Evolutionary conservation across 164 flowering plant genomes (phyloP).

Genomic region (Liriodendron chinense): DNA sequence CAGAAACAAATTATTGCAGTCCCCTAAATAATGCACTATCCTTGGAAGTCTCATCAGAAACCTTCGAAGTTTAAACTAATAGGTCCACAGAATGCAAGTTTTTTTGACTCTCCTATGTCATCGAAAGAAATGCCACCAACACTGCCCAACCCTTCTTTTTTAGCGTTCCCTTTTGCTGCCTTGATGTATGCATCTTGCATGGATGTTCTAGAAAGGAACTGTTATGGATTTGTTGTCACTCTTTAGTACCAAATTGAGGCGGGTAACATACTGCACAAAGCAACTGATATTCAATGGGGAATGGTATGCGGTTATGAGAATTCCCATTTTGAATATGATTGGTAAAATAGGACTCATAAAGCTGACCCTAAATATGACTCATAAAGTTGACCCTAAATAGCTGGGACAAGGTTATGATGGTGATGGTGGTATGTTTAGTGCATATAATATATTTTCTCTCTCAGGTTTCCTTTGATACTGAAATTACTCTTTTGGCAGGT

Average conservation of each 20-base stretch:
- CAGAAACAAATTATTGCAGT: neutral
- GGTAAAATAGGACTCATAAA: neutral
- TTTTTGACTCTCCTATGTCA: neutral
- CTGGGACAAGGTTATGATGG: too few relatives aligned
- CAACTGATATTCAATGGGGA: neutral
- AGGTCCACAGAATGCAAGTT: neutral
- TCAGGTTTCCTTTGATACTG: neutral
- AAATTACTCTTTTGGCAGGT: constrained; percentile 16
- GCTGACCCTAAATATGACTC: too few relatives aligned
- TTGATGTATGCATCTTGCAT: too few relatives aligned
- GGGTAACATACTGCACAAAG: neutral
- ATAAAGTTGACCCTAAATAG: too few relatives aligned
- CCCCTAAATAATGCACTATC: neutral
- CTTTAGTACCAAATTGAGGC: too few relatives aligned
- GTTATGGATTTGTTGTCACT: too few relatives aligned
- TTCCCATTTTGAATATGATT: neutral
- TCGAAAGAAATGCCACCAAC: neutral
- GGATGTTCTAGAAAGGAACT: too few relatives aligned
- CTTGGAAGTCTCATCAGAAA: neutral
- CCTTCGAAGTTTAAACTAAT: too few relatives aligned
- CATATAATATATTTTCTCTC: constrained; percentile 2
- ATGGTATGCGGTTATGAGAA: neutral
- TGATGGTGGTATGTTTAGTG: too few relatives aligned
- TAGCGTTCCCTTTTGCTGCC: too few relatives aligned
- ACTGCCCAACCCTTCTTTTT: neutral